Evolutionary conservation across 2,329 filamentous ascomycete genomes (phyloP).

Genomic region (Fusarium mundagurra): DNA sequence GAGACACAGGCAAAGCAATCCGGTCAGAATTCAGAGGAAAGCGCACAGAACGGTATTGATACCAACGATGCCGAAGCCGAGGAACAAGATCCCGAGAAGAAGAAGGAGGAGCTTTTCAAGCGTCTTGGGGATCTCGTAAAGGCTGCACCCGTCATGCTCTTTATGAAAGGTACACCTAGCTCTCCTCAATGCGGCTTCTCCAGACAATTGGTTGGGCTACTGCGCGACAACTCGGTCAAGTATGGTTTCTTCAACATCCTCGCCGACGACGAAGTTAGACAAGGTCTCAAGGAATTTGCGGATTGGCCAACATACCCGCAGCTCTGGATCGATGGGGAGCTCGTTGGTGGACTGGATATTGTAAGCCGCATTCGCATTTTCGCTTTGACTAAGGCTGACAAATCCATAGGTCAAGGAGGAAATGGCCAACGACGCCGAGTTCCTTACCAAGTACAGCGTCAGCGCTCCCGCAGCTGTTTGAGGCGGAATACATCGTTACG

Average conservation of each 20-base stretch:
- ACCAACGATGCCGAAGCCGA: conserved; percentile 54
- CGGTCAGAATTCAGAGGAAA: conserved; percentile 47
- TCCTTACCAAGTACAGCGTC: conserved; percentile 78
- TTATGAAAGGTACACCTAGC: conserved; percentile 96
- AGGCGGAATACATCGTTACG: conserved; percentile 26
- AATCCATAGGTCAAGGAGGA: conserved; percentile 86
- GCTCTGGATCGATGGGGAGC: conserved; percentile 88
- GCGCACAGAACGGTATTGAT: conserved; percentile 49
- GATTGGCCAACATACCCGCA: conserved; percentile 99
- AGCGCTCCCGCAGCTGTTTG: conserved; percentile 54
- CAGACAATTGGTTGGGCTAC: conserved; percentile 83
- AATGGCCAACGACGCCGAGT: conserved; percentile 82
- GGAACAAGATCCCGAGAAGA: conserved; percentile 65
- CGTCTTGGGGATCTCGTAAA: conserved; percentile 87
- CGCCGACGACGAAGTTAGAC: conserved; percentile 95
- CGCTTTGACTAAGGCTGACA: conserved; percentile 31
- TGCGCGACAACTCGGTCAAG: conserved; percentile 90
- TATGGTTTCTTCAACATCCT: conserved; percentile 99
- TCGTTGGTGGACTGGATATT: conserved; percentile 95
- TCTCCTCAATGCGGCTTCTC: conserved; percentile 93
- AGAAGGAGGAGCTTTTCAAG: conserved; percentile 86
- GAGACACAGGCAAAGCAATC: conserved; percentile 76
- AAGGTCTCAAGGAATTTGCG: conserved; percentile 96
- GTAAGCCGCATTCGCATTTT: conserved; percentile 64
- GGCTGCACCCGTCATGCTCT: conserved; percentile 96